These are phyloP conservation scores for Cladosporium phlei DNA, from an alignment of 2,329 filamentous ascomycete genomes.

Conservation along the genomic window DNA sequence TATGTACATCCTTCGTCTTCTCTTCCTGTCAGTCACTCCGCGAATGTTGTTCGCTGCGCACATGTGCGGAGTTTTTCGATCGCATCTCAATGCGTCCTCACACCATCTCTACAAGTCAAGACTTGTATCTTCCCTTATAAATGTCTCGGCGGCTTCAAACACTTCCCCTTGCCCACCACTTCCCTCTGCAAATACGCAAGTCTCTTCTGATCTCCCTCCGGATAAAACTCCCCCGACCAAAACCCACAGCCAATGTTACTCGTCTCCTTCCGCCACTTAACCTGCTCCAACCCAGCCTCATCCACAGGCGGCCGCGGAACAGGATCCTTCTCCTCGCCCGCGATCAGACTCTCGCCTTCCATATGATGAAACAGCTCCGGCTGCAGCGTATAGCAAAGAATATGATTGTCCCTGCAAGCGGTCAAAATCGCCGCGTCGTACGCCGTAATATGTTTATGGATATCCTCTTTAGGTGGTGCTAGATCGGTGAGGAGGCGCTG, in stretches of 20 bases:
- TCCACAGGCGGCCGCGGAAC: conserved; percentile 27
- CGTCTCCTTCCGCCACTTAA: conserved; percentile 21
- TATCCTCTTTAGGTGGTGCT: conserved; percentile 34
- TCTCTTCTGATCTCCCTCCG: conserved; percentile 28
- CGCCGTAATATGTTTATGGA: conserved; percentile 26
- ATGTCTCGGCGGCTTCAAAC: conserved; percentile 25
- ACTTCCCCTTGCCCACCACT: conserved; percentile 36
- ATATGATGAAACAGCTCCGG: conserved; percentile 39
- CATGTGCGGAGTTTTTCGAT: too few relatives aligned
- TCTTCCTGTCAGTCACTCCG: too few relatives aligned
- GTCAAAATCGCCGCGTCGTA: conserved; percentile 37
- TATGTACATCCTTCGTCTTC: too few relatives aligned
- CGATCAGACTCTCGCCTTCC: conserved; percentile 35
- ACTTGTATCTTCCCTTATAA: too few relatives aligned
- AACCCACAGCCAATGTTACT: conserved; percentile 37
- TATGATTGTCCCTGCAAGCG: conserved; percentile 33
- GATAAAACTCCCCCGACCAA: conserved; percentile 37
- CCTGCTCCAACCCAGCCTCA: conserved; percentile 20
- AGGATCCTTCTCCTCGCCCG: conserved; percentile 32
- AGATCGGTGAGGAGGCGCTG: conserved; percentile 32
- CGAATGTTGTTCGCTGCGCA: too few relatives aligned
- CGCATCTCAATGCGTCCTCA: too few relatives aligned
- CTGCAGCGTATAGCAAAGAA: conserved; percentile 32
- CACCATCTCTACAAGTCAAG: not conserved
- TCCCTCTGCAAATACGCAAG: conserved; percentile 34